These are phyloP conservation scores for Pseudevernia furfuracea DNA, from an alignment of 495 filamentous ascomycete genomes.

Conservation along the genomic window DNA sequence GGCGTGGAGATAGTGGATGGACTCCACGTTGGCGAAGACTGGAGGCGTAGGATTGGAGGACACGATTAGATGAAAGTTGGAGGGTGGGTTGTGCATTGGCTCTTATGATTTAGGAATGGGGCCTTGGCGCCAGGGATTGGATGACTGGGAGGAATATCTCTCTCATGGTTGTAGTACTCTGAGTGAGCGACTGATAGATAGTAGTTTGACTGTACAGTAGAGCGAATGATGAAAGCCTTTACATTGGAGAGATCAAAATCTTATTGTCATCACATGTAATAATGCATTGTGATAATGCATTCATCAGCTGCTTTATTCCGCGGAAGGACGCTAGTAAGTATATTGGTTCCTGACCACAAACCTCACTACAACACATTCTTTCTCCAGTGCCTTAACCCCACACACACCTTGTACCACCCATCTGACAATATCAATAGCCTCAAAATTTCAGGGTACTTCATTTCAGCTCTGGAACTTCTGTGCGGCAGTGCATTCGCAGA, in stretches of 20 bases:
- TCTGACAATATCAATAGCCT: neutral
- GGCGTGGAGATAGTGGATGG: constrained; percentile 81
- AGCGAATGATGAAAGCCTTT: neutral
- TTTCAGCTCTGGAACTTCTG: neutral
- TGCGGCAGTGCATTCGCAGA: neutral
- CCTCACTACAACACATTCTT: constrained; percentile 1
- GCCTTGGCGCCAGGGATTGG: neutral
- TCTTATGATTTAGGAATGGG: neutral
- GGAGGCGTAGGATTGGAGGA: constrained; percentile 64
- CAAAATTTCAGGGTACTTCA: neutral
- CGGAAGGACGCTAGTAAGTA: constrained; percentile 13
- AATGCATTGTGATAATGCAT: neutral
- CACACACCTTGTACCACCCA: neutral
- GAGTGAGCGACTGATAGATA: neutral
- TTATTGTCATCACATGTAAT: neutral
- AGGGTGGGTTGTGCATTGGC: neutral
- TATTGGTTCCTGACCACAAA: constrained; percentile 4
- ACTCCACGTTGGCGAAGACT: constrained; percentile 70
- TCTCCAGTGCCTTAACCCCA: neutral
- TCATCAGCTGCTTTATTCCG: constrained; percentile 8
- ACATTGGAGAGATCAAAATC: neutral
- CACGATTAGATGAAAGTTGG: constrained; percentile 46
- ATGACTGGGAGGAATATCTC: neutral
- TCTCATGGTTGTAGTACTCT: neutral
- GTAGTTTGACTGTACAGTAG: neutral